Conservation (phyloP, 805 yeast species). For the Starmerella vaccinii region DNA sequence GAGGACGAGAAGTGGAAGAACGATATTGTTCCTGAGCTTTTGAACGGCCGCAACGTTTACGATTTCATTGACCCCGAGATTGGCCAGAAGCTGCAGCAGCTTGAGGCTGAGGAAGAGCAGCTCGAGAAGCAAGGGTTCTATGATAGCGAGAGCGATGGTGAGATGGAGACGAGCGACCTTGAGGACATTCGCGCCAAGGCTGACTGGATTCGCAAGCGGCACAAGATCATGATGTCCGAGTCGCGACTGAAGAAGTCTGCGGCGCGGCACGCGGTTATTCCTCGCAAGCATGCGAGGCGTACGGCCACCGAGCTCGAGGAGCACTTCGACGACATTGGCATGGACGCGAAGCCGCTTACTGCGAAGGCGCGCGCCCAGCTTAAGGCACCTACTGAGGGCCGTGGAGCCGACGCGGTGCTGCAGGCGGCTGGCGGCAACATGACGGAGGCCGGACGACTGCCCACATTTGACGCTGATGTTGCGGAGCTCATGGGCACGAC, state of each 20-base stretch:
- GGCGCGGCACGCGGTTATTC: slow-evolving; percentile 86
- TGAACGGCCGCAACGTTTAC: slow-evolving; percentile 93
- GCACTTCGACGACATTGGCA: slow-evolving; percentile 83
- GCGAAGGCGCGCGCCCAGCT: slow-evolving; percentile 36
- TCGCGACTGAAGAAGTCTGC: slow-evolving; percentile 78
- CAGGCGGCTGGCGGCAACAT: slow-evolving; percentile 39
- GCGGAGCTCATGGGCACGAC: slow-evolving; percentile 37
- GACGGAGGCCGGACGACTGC: slow-evolving; percentile 33
- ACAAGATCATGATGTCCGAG: slow-evolving; percentile 83
- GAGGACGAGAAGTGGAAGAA: slow-evolving; percentile 98
- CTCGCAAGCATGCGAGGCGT: slow-evolving; percentile 57
- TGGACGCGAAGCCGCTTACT: slow-evolving; percentile 62
- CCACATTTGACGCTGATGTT: slow-evolving; percentile 69
- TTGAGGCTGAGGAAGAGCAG: slow-evolving; percentile 94
- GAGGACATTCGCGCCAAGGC: slow-evolving; percentile 78
- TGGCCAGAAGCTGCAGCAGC: slow-evolving; percentile 80
- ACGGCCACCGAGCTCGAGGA: slow-evolving; percentile 70
- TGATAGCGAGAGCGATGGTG: slow-evolving; percentile 52
- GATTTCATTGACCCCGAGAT: slow-evolving; percentile 96
- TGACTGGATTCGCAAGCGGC: slow-evolving; percentile 88
- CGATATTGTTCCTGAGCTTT: slow-evolving; percentile 91
- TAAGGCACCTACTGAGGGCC: slow-evolving; percentile 34
- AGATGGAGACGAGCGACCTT: slow-evolving; percentile 49
- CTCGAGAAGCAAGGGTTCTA: slow-evolving; percentile 92
- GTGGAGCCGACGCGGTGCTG: slow-evolving; percentile 74